phyloP scores from a whole-genome alignment of 257 asterid species.

The Salvia miltiorrhiza region DNA sequence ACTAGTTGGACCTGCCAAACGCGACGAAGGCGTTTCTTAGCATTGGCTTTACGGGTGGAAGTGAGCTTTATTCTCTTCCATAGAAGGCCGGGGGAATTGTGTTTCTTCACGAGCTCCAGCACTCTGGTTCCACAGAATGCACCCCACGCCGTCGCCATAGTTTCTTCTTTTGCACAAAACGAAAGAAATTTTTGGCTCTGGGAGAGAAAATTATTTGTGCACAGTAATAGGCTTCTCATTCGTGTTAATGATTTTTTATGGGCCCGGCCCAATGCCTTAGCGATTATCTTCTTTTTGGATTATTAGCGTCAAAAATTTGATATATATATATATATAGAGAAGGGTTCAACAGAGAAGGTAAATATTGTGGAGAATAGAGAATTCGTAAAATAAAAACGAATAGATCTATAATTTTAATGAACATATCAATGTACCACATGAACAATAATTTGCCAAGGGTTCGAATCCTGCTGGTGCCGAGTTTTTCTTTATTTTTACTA shows the following conservation, averaged over 20 bases:
- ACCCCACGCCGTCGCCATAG: constrained; percentile 56
- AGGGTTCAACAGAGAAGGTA: too few relatives aligned
- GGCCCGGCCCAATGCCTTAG: background rate
- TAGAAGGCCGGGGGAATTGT: constrained; percentile 77
- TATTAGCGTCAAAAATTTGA: too few relatives aligned
- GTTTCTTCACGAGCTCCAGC: constrained; percentile 81
- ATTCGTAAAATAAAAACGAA: too few relatives aligned
- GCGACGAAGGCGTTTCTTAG: constrained; percentile 96
- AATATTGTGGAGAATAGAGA: too few relatives aligned
- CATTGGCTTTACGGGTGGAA: constrained; percentile 92
- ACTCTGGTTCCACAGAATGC: constrained; percentile 82
- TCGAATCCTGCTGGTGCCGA: too few relatives aligned
- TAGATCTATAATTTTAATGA: too few relatives aligned
- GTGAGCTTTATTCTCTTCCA: constrained; percentile 95
- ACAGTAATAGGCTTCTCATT: background rate
- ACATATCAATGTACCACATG: too few relatives aligned
- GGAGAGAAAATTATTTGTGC: background rate
- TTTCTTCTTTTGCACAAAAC: background rate
- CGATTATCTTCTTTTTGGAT: too few relatives aligned
- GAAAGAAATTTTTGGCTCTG: background rate
- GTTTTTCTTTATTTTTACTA: too few relatives aligned
- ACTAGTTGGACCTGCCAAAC: constrained; percentile 71
- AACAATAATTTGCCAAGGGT: too few relatives aligned
- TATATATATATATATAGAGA: too few relatives aligned
- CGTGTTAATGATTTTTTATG: background rate